Percentiles rank a stretch among this genome's conserved stretches.
Conservation (phyloP, 2,329 filamentous ascomycete genomes). For the Podosphaera xanthii region DNA sequence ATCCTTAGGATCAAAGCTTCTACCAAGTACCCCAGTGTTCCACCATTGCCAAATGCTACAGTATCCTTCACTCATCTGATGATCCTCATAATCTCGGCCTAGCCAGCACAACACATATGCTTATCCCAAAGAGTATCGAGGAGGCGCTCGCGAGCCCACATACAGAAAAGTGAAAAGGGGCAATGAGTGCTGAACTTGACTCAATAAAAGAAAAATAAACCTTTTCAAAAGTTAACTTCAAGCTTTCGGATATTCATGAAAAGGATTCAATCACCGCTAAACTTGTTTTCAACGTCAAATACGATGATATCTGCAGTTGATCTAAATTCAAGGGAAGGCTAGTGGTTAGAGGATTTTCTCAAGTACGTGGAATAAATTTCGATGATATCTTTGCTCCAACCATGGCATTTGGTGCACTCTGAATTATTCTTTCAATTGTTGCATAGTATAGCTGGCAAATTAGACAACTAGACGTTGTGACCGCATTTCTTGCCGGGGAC, state of each 20-base stretch:
- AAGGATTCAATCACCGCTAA: background rate
- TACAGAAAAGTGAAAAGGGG: background rate
- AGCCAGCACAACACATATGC: too few relatives aligned
- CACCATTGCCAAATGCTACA: too few relatives aligned
- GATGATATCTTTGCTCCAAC: conserved; percentile 1
- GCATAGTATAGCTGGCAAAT: background rate
- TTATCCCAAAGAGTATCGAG: too few relatives aligned
- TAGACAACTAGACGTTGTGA: background rate
- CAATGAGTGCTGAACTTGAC: background rate
- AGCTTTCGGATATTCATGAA: too few relatives aligned
- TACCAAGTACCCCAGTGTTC: too few relatives aligned
- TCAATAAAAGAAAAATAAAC: background rate
- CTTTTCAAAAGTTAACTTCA: background rate
- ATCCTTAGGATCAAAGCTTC: too few relatives aligned
- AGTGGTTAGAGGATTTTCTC: background rate
- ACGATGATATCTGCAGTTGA: background rate
- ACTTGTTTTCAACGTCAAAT: background rate
- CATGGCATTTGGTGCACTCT: background rate
- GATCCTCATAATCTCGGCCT: too few relatives aligned
- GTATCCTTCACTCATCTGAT: too few relatives aligned
- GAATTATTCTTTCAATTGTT: background rate
- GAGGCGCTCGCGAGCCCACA: background rate
- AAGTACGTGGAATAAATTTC: background rate
- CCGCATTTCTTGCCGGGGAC: too few relatives aligned
- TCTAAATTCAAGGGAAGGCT: background rate